A percentile compares a stretch with the other conserved stretches of the same genome.
Conservation (phyloP, 2,329 filamentous ascomycete species). For the Cladophialophora psammophila region DNA sequence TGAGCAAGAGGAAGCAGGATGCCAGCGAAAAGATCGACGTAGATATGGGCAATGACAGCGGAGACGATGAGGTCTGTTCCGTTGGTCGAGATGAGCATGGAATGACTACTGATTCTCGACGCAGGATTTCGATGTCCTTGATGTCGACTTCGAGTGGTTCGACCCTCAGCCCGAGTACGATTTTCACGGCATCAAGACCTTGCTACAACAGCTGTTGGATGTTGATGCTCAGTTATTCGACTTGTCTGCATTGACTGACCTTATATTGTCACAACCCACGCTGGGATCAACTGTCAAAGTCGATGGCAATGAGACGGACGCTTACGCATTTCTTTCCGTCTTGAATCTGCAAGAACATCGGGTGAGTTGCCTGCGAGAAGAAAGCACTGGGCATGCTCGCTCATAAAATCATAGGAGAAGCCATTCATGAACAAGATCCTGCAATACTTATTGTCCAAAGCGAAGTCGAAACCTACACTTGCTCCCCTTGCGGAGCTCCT, state of each 20-base stretch:
- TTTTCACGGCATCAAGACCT: conserved; percentile 91
- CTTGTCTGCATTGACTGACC: conserved; percentile 82
- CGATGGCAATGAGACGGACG: conserved; percentile 91
- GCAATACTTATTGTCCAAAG: conserved; percentile 70
- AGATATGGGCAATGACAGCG: conserved; percentile 37
- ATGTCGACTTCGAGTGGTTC: conserved; percentile 99
- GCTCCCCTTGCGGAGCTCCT: conserved; percentile 66
- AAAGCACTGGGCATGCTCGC: conserved; percentile 12
- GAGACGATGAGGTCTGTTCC: conserved; percentile 49
- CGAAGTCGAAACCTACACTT: conserved; percentile 62
- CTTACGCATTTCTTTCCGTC: conserved; percentile 90
- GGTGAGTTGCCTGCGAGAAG: conserved; percentile 45
- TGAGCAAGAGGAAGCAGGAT: conserved; percentile 41
- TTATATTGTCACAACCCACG: conserved; percentile 84
- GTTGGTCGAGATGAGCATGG: conserved; percentile 9
- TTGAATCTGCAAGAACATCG: conserved; percentile 81
- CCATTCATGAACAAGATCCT: conserved; percentile 74
- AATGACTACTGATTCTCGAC: conserved; percentile 2
- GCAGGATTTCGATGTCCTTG: conserved; percentile 87
- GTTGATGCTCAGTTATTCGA: conserved; percentile 85
- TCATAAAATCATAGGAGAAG: conserved; percentile 61
- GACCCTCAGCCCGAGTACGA: conserved; percentile 89
- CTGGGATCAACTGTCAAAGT: conserved; percentile 96
- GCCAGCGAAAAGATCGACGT: conserved; percentile 30
- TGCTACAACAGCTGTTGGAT: conserved; percentile 91